These are phyloP conservation scores for Golovinomyces cichoracearum DNA, from an alignment of 2,329 filamentous ascomycete genomes.

Conservation along the genomic window DNA sequence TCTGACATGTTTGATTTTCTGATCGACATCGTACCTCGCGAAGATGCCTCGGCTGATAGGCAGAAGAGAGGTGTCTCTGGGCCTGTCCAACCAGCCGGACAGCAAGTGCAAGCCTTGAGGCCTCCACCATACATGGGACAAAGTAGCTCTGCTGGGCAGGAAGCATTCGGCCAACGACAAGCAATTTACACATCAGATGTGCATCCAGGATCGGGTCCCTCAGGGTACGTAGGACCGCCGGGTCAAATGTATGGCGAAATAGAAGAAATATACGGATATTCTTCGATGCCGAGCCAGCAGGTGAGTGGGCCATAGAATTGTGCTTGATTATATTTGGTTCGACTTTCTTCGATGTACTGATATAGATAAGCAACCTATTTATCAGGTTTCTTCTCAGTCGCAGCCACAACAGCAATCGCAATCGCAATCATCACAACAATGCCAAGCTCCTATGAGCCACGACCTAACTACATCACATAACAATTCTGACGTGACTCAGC, in stretches of 20 bases:
- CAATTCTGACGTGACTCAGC: not conserved
- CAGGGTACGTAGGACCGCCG: slow-evolving; percentile 54
- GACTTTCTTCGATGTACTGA: too few species aligned
- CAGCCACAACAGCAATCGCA: not conserved
- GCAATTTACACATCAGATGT: slow-evolving; percentile 64
- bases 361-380: too few species aligned
- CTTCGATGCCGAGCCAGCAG: slow-evolving; percentile 58
- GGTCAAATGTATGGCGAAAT: slow-evolving; percentile 60
- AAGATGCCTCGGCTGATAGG: slow-evolving; percentile 60
- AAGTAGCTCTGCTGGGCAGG: slow-evolving; percentile 34
- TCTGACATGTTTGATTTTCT: slow-evolving; percentile 99
- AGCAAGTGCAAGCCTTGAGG: slow-evolving; percentile 26
- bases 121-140: slow-evolving; percentile 22
- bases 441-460: not conserved
- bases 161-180: slow-evolving; percentile 54
- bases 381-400: not conserved
- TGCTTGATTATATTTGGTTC: too few species aligned
- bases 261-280: slow-evolving; percentile 66
- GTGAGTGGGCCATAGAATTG: slow-evolving; percentile 21
- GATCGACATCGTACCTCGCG: slow-evolving; percentile 91
- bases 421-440: not conserved
- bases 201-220: slow-evolving; percentile 21
- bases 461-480: not conserved
- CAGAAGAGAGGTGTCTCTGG: slow-evolving; percentile 39
- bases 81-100: slow-evolving; percentile 20